A percentile compares a stretch with the other conserved stretches of the same genome.
Conservation (phyloP, 2,329 filamentous ascomycete genomes). For the Alternaria gansuensis region DNA sequence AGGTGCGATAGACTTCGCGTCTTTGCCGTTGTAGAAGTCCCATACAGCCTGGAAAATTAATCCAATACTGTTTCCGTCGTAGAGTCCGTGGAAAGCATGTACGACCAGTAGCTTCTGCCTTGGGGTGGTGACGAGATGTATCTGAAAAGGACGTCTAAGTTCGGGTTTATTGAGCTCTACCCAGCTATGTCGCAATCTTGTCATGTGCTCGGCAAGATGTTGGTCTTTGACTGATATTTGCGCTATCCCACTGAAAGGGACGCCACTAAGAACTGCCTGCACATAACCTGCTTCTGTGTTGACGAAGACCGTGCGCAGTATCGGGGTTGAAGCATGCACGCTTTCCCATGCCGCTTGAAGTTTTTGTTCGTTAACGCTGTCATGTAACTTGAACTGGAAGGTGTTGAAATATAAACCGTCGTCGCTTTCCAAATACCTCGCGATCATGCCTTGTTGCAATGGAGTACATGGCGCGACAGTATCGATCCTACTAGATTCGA, state of each 20-base stretch:
- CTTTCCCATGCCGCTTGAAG: conserved; percentile 68
- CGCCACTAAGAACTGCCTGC: conserved; percentile 70
- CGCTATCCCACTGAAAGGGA: conserved; percentile 28
- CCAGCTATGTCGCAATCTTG: conserved; percentile 61
- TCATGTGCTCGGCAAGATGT: conserved; percentile 37
- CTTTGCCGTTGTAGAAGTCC: conserved; percentile 58
- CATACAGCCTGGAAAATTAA: conserved; percentile 70
- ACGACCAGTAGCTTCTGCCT: conserved; percentile 61
- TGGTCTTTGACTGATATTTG: conserved; percentile 38
- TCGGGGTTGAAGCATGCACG: conserved; percentile 64
- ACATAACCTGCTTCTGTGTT: conserved; percentile 77
- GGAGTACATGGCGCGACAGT: conserved; percentile 83
- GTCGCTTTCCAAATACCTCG: conserved; percentile 68
- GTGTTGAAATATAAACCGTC: conserved; percentile 76
- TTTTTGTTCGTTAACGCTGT: conserved; percentile 55
- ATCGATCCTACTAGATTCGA: conserved; percentile 68
- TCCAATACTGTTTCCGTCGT: conserved; percentile 82
- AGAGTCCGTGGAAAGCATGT: conserved; percentile 84
- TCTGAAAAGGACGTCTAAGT: conserved; percentile 62
- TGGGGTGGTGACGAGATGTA: conserved; percentile 55
- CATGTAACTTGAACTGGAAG: conserved; percentile 69
- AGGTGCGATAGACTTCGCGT: conserved; percentile 53
- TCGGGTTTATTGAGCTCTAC: conserved; percentile 60
- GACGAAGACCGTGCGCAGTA: conserved; percentile 77
- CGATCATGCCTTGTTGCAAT: conserved; percentile 86